These are phyloP conservation scores for Alternaria ethzedia DNA, from an alignment of 2,329 filamentous ascomycete species.

Conservation along the genomic window DNA sequence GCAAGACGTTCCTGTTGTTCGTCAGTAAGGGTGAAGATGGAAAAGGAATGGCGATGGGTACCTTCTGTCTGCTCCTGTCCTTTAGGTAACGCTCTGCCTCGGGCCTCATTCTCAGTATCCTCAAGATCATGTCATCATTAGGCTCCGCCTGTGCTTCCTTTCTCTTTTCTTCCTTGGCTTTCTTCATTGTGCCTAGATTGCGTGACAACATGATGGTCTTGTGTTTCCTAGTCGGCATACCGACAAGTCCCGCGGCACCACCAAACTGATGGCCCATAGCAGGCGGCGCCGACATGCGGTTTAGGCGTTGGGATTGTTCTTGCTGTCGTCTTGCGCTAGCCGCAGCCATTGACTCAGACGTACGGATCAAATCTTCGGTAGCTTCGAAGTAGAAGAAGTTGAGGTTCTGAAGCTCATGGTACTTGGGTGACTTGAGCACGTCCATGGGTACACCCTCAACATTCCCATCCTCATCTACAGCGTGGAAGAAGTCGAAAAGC, in stretches of 20 bases:
- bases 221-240: slow-evolving; percentile 60
- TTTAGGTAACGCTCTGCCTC: slow-evolving; percentile 88
- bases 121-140: slow-evolving; percentile 96
- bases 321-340: slow-evolving; percentile 81
- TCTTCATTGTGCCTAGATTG: slow-evolving; percentile 94
- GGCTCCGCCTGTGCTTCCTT: slow-evolving; percentile 96
- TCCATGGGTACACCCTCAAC: slow-evolving; percentile 88
- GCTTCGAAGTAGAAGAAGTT: slow-evolving; percentile 99
- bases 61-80: slow-evolving; percentile 87
- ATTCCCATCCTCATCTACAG: slow-evolving; percentile 83
- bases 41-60: slow-evolving; percentile 12
- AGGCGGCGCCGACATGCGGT: slow-evolving; percentile 73
- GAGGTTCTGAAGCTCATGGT: slow-evolving; percentile 92
- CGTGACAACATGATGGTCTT: slow-evolving; percentile 85
- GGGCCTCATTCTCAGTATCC: slow-evolving; percentile 92
- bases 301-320: slow-evolving; percentile 62
- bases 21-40: neutral
- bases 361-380: slow-evolving; percentile 88
- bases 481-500: slow-evolving; percentile 94
- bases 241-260: slow-evolving; percentile 64
- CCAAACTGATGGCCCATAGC: slow-evolving; percentile 60
- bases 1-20: slow-evolving; percentile 73
- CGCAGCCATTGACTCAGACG: slow-evolving; percentile 94
- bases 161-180: slow-evolving; percentile 93
- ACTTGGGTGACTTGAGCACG: slow-evolving; percentile 95